Conservation (phyloP, 352 stramenopile species). For the Albugo candida region DNA sequence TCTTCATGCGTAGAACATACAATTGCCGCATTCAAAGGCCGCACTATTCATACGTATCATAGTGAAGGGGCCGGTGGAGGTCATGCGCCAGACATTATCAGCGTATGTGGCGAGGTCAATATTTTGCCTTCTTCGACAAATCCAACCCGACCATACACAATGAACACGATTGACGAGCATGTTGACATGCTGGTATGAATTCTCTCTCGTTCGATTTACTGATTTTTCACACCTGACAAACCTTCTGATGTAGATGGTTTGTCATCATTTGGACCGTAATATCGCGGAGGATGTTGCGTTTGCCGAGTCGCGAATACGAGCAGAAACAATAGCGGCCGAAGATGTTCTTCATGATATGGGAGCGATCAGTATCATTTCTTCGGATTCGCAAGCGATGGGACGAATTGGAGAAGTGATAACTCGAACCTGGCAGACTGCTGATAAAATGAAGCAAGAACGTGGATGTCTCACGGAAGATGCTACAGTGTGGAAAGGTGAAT, state of each 20-base stretch:
- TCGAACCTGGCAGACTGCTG: slow-evolving; percentile 93
- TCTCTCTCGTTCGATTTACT: too few relatives aligned
- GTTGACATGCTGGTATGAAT: slow-evolving; percentile 87
- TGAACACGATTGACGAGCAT: slow-evolving; percentile 97
- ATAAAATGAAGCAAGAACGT: slow-evolving; percentile 94
- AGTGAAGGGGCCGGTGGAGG: slow-evolving; percentile 85
- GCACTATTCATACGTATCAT: slow-evolving; percentile 95
- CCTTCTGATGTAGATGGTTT: slow-evolving; percentile 76
- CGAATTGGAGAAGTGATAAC: slow-evolving; percentile 93
- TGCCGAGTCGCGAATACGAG: slow-evolving; percentile 92
- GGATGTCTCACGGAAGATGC: slow-evolving; percentile 78
- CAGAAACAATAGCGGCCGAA: slow-evolving; percentile 93
- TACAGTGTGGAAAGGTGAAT: slow-evolving; percentile 13
- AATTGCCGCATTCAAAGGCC: slow-evolving; percentile 87
- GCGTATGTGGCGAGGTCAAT: slow-evolving; percentile 84
- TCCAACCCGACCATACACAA: slow-evolving; percentile 89
- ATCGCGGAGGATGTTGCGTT: slow-evolving; percentile 95
- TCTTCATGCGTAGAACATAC: slow-evolving; percentile 89
- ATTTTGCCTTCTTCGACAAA: slow-evolving; percentile 94
- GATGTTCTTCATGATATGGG: slow-evolving; percentile 95
- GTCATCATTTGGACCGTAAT: slow-evolving; percentile 91
- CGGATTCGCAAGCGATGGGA: slow-evolving; percentile 94
- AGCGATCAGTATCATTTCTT: slow-evolving; percentile 93
- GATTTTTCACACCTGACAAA: background rate
- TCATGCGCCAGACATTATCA: slow-evolving; percentile 95